Evolutionary conservation across 1,284 basidiomycete species (phyloP).

Genomic region (Heterobasidion parviporum): DNA sequence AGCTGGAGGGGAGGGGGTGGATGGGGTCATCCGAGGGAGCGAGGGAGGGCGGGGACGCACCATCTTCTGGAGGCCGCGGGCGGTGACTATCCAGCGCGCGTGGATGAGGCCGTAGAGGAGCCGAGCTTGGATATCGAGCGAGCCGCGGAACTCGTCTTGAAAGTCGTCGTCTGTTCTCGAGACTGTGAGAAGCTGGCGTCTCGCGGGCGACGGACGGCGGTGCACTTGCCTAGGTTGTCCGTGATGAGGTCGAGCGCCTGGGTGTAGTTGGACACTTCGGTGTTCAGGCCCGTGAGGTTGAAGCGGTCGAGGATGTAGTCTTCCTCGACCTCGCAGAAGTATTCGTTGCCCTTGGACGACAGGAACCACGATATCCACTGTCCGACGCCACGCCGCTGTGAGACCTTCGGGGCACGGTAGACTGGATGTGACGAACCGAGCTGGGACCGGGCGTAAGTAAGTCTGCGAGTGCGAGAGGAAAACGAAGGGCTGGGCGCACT

Average conservation of each 20-base stretch:
- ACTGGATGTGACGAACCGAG: too few species aligned
- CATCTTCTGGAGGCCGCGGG: conserved; percentile 92
- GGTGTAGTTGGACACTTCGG: conserved; percentile 91
- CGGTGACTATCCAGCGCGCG: conserved; percentile 93
- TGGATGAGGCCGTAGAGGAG: conserved; percentile 95
- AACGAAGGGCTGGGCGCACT: conserved; percentile 14
- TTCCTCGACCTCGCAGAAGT: conserved; percentile 99
- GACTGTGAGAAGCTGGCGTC: not conserved
- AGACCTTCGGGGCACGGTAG: not conserved
- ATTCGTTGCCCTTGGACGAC: conserved; percentile 94
- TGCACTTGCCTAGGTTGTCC: conserved; percentile 76
- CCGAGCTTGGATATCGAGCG: conserved; percentile 87
- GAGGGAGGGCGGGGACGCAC: conserved; percentile 32
- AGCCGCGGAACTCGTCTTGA: conserved; percentile 67
- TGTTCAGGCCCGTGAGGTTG: conserved; percentile 96
- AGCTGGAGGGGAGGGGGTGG: conserved; percentile 40
- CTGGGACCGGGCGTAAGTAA: not conserved
- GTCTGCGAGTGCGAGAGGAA: not conserved
- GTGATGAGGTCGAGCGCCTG: conserved; percentile 96
- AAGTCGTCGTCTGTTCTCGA: conserved; percentile 60
- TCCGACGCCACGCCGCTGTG: too few species aligned
- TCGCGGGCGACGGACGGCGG: not conserved
- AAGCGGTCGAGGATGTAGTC: conserved; percentile 98
- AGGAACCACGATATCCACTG: conserved; percentile 99
- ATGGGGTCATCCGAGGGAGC: conserved; percentile 3